Conservation (phyloP, 306 rosid species). For the Elaeagnus macrophylla region DNA sequence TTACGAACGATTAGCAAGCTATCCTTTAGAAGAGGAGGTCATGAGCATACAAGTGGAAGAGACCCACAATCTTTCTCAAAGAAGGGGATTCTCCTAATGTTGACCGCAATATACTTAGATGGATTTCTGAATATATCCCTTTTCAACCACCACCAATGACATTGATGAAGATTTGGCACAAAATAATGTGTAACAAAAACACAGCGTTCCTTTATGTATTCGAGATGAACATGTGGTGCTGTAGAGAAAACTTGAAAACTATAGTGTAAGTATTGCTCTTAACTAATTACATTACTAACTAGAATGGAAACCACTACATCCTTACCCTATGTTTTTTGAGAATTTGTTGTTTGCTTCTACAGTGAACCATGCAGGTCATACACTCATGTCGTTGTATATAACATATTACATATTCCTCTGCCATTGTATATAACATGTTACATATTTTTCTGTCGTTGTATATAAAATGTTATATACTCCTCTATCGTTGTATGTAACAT, state of each 20-base stretch:
- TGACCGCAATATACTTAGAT: slow-evolving; percentile 79
- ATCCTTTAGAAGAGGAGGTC: slow-evolving; percentile 82
- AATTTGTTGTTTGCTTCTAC: not conserved
- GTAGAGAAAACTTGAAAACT: slow-evolving; percentile 72
- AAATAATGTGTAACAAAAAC: slow-evolving; percentile 73
- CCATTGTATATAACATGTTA: too few relatives aligned
- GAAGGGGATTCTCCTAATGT: slow-evolving; percentile 92
- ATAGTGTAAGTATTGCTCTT: slow-evolving; percentile 44
- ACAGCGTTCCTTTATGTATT: slow-evolving; percentile 86
- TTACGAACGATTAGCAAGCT: slow-evolving; percentile 67
- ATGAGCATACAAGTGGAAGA: slow-evolving; percentile 92
- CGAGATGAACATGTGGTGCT: slow-evolving; percentile 92
- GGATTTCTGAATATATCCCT: slow-evolving; percentile 93
- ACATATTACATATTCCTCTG: too few relatives aligned
- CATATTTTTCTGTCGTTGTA: too few relatives aligned
- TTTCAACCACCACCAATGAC: slow-evolving; percentile 77
- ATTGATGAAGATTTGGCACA: slow-evolving; percentile 83
- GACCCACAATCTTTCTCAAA: slow-evolving; percentile 77
- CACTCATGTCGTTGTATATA: too few relatives aligned
- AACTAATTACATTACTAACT: not conserved
- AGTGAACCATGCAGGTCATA: too few relatives aligned
- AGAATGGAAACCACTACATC: not conserved
- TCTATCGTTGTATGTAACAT: too few relatives aligned
- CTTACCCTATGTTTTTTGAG: not conserved
- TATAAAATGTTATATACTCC: too few relatives aligned